Evolutionary conservation across 768 basidiomycete species (phyloP), one percentile per base, ranked within the genome.

Genomic region (Mycena rebaudengoi): DNA sequence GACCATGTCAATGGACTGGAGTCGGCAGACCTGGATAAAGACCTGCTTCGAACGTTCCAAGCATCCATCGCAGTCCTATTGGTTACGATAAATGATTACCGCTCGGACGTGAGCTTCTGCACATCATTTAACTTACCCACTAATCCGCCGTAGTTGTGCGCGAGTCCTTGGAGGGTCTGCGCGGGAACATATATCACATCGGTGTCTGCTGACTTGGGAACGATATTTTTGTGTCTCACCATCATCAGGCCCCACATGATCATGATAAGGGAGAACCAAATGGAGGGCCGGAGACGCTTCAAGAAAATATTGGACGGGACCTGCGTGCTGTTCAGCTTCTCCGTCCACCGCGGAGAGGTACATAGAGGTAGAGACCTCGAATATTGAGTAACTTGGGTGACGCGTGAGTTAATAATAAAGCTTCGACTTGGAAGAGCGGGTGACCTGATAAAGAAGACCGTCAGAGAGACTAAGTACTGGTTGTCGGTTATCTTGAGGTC

Each of bases 251-350:
- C 91, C 90, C 91, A 92, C 18, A 86, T 67, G 3, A 91, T 65
- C 91, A 94, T 93, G 53, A 93, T 79, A 26, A 82, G 62, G 6
- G 90, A 91, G 6, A 94, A 78, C 91, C 92, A 94, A 33, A 94
- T 74, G 4, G 91, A 92, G 0, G 92, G 92, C 1, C 91, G 82
- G 30, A 92, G 80, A 32, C 90, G 85, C 71, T 91, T 91, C 51
- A 92, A 76, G 71, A 91, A 87, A 3, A 91, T 76, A 63, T 92
- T 91, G 14, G 88, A 90, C 3, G 92, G 91, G 28, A 91, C 85
- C 82, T 63, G 26, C 32, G 18, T 1, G 16, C 10, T 18, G 29
- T 29, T 21, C 40, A n/a, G n/a, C n/a, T n/a, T 83, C 53, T 30
- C 18, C 44, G 40, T 12, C 44, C 28, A 10, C 26, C 5, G 12